Percentiles rank a stretch among this genome's conserved stretches.
Evolutionary conservation across 352 stramenopile genomes (phyloP).

Genomic region (Phytophthora rubi): DNA sequence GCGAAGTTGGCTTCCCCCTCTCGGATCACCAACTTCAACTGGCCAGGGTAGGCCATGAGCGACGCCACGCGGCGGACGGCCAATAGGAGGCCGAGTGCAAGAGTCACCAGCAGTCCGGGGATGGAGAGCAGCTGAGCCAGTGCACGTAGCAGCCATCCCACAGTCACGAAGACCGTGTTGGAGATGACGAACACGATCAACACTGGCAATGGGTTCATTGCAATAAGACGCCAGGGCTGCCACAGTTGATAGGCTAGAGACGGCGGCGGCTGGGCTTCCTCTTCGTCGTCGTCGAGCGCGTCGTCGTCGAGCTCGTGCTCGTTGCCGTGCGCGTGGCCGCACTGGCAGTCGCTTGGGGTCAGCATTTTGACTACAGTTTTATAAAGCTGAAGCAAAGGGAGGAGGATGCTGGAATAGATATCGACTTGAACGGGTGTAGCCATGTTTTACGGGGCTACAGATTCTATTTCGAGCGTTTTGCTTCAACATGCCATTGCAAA

Average conservation of each 20-base stretch:
- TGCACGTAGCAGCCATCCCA: conserved; percentile 62
- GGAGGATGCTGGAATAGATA: neutral
- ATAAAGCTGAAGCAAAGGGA: conserved; percentile 6
- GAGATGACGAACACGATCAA: conserved; percentile 54
- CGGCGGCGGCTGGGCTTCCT: conserved; percentile 21
- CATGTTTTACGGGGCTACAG: conserved; percentile 6
- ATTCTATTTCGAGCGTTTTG: conserved; percentile 22
- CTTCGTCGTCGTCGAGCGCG: conserved; percentile 12
- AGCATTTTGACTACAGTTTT: conserved; percentile 32
- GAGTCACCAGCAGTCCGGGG: conserved; percentile 55
- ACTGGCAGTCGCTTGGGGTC: conserved; percentile 36
- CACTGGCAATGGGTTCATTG: conserved; percentile 66
- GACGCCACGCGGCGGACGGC: conserved; percentile 59
- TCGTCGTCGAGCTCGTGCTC: conserved; percentile 17
- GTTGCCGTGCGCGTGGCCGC: conserved; percentile 38
- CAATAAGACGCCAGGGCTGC: conserved; percentile 71
- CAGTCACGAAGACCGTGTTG: conserved; percentile 66
- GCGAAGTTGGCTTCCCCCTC: conserved; percentile 84
- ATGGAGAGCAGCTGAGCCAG: conserved; percentile 58
- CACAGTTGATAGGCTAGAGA: conserved; percentile 74
- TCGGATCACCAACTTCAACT: conserved; percentile 78
- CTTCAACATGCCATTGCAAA: conserved; percentile 21
- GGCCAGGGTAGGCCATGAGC: conserved; percentile 74
- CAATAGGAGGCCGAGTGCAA: conserved; percentile 42
- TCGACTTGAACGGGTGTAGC: conserved; percentile 13